Evolutionary conservation across 2,329 filamentous ascomycete genomes (phyloP).

Genomic region (Magnaporthiopsis rhizophila): DNA sequence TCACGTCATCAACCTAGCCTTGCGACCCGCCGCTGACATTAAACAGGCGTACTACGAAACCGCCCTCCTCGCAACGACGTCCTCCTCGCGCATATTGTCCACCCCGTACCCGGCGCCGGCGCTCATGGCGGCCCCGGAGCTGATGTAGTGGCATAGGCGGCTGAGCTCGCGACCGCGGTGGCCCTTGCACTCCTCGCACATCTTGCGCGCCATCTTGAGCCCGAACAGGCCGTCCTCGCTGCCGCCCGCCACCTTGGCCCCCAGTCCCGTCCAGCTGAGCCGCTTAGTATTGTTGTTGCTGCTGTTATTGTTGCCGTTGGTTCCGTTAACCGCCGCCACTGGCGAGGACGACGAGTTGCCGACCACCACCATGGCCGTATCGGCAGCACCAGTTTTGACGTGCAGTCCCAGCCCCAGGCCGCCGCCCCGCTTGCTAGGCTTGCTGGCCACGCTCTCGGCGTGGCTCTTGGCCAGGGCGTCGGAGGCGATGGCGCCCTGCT

Average conservation of each 20-base stretch:
- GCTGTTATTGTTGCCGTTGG: constrained; percentile 5
- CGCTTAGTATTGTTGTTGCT: constrained; percentile 20
- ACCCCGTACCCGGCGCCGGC: constrained; percentile 1
- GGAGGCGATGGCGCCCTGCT: constrained; percentile 30
- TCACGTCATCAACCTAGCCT: neutral
- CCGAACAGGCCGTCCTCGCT: constrained; percentile 25
- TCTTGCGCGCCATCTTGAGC: constrained; percentile 24
- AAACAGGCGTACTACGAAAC: neutral
- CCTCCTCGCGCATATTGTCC: neutral
- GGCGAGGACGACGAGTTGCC: too few relatives aligned
- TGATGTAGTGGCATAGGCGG: constrained; percentile 21
- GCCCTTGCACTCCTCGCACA: constrained; percentile 25
- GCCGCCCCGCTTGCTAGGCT: neutral
- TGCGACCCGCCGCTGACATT: neutral
- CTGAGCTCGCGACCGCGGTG: constrained; percentile 25
- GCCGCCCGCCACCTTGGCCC: constrained; percentile 21
- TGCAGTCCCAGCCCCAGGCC: neutral
- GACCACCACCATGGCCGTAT: neutral
- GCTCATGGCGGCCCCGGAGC: constrained; percentile 4
- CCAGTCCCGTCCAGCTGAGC: constrained; percentile 33
- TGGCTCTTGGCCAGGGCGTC: constrained; percentile 16
- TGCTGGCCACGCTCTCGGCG: neutral
- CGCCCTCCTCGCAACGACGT: neutral
- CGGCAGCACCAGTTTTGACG: neutral
- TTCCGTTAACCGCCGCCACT: neutral